These are phyloP conservation scores for Ophiocordyceps australis DNA, from an alignment of 2,329 filamentous ascomycete genomes.

Conservation along the genomic window DNA sequence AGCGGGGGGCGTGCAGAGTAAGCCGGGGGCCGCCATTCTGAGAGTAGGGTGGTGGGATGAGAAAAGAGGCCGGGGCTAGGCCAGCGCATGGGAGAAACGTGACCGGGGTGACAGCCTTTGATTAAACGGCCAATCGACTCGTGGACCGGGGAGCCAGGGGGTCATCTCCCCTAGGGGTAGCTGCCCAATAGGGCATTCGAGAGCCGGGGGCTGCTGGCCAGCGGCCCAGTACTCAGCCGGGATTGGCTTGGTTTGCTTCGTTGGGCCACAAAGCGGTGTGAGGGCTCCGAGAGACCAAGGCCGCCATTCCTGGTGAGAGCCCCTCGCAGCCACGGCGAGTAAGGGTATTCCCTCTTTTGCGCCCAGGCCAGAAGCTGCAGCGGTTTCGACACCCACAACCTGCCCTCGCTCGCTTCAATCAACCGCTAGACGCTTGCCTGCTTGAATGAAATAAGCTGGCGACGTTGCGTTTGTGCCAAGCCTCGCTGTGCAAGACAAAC, in stretches of 20 bases:
- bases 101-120: conserved; percentile 28
- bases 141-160: conserved; percentile 16
- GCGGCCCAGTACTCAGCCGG: conserved; percentile 19
- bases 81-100: conserved; percentile 32
- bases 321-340: no score
- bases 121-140: conserved; percentile 33
- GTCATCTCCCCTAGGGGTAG: conserved; percentile 14
- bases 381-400: no score
- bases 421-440: no score
- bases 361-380: no score
- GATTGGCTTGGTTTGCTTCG: no score
- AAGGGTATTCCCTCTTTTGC: no score
- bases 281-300: no score
- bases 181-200: conserved; percentile 31
- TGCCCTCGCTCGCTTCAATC: no score
- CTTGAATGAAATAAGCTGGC: neutral
- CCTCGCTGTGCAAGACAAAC: neutral
- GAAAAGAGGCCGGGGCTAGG: conserved; percentile 11
- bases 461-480: neutral
- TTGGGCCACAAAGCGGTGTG: conserved; percentile 17
- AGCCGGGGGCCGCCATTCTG: no score
- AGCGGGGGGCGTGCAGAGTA: neutral
- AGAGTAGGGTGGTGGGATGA: conserved; percentile 8
- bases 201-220: conserved; percentile 28
- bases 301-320: no score